Evolutionary conservation across 2,329 filamentous ascomycete species (phyloP).

Genomic region (Botrytis fabae): DNA sequence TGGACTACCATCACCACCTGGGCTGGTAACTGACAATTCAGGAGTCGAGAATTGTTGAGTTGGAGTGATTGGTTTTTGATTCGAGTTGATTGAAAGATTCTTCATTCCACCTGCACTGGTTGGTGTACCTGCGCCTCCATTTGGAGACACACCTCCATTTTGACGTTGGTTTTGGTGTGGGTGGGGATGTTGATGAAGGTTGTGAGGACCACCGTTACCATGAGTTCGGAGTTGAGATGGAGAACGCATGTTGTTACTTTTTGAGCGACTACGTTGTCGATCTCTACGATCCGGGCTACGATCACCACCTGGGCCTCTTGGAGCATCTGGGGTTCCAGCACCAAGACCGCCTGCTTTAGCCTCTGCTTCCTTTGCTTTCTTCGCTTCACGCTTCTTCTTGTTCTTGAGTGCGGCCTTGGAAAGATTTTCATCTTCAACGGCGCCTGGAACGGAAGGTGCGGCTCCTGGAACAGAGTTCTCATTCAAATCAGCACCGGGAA

Average conservation of each 20-base stretch:
- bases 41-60: slow-evolving; percentile 40
- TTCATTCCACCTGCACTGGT: slow-evolving; percentile 32
- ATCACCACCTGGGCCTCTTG: slow-evolving; percentile 34
- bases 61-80: slow-evolving; percentile 26
- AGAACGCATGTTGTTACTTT: slow-evolving; percentile 46
- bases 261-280: slow-evolving; percentile 55
- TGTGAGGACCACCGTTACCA: slow-evolving; percentile 50
- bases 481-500: slow-evolving; percentile 81
- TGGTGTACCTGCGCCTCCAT: slow-evolving; percentile 18
- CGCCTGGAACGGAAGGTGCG: slow-evolving; percentile 60
- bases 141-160: slow-evolving; percentile 7
- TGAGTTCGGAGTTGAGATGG: slow-evolving; percentile 47
- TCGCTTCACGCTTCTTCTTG: slow-evolving; percentile 96
- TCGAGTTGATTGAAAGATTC: slow-evolving; percentile 40
- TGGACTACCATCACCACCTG: slow-evolving; percentile 58
- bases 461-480: slow-evolving; percentile 68
- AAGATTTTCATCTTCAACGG: slow-evolving; percentile 64
- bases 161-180: slow-evolving; percentile 21
- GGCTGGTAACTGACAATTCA: slow-evolving; percentile 54
- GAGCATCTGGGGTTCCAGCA: slow-evolving; percentile 32
- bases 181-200: slow-evolving; percentile 32
- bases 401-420: slow-evolving; percentile 90
- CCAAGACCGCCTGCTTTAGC: slow-evolving; percentile 53
- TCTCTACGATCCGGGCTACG: slow-evolving; percentile 50
- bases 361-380: slow-evolving; percentile 82